Base-by-base conservation (phyloP, 345 rosid genomes). In the Linum lewisii region DNA sequence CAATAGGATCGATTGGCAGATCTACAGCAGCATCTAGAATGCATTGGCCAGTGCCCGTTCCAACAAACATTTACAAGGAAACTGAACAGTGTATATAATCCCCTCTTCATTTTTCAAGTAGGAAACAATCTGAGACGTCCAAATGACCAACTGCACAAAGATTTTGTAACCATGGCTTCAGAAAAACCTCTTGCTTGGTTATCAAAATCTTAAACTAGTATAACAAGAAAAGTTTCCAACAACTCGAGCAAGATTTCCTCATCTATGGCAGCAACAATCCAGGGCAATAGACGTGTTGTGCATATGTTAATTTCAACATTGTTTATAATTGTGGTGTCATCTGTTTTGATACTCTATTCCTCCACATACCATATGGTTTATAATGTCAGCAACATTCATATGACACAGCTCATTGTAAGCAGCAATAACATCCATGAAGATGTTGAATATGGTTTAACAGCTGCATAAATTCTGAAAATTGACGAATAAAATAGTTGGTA, bases 1-100 rank as follows among this genome's bases (percentile, higher is more conserved):
- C n/a, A n/a, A 59, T 79, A 65, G 97, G 98, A 79, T 92, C 97
- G 67, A 82, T 75, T 47, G 97, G 95, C 66, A 92, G 86, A 80
- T 61, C 62, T 38, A 64, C 71, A 67, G 79, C 76, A 72, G 84
- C 84, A 67, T 83, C 82, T 73, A 80, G 75, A 66, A 92, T 79
- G 61, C 60, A 69, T 63, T 79, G 64, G 59, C 97, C 97, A 25
- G 44, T 51, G 51, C 81, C 79, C 38, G 73, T 71, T 73, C 81
- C 80, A 61, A 86, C 84, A n/a, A 68, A 84, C 34, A 74, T 86
- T 93, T 7, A 80, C 80, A 55, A 92, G 86, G 64, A 95, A 84
- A 78, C 94, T 75, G 57, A 88, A 76, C 79, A 84, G 75, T 64
- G 78, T 70, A 71, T 88, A 84, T 37, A 88, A 82, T 72, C 84